phyloP scores from a whole-genome alignment of 2,329 filamentous ascomycete species.

The Alternaria viburni region DNA sequence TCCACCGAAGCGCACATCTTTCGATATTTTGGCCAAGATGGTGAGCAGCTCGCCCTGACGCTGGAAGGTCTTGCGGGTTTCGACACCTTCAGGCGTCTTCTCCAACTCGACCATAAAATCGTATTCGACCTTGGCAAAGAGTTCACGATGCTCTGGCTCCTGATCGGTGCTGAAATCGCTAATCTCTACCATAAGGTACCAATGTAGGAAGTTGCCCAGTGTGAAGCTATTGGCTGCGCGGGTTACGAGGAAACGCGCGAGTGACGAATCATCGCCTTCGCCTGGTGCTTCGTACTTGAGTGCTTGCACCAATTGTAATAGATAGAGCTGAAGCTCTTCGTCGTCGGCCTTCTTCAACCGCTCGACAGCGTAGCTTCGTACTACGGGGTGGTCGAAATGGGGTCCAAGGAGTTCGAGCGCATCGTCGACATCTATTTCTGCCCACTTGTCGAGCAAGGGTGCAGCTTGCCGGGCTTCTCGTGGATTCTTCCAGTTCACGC shows the following conservation, averaged over 20 bases:
- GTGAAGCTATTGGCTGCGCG: constrained; percentile 87
- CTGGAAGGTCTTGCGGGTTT: constrained; percentile 76
- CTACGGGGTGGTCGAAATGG: constrained; percentile 84
- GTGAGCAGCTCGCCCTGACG: constrained; percentile 90
- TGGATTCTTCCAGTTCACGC: constrained; percentile 89
- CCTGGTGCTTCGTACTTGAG: constrained; percentile 71
- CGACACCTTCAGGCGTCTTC: constrained; percentile 70
- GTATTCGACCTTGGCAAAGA: constrained; percentile 92
- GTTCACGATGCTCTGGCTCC: constrained; percentile 74
- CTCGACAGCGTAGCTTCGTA: constrained; percentile 92
- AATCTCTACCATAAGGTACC: constrained; percentile 98
- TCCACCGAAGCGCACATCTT: constrained; percentile 81
- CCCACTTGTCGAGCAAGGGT: constrained; percentile 90
- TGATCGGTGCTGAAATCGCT: constrained; percentile 81
- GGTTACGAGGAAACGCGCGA: constrained; percentile 87
- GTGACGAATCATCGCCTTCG: constrained; percentile 77
- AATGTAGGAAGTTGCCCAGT: constrained; percentile 93
- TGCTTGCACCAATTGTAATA: constrained; percentile 93
- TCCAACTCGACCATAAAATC: constrained; percentile 93
- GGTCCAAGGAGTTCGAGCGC: constrained; percentile 92
- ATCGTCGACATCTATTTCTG: constrained; percentile 95
- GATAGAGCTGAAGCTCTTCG: constrained; percentile 86
- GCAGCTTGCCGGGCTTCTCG: constrained; percentile 88
- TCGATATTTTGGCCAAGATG: constrained; percentile 85
- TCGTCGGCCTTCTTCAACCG: constrained; percentile 91